Evolutionary conservation across 495 filamentous ascomycete species (phyloP).

Genomic region (Aspergillus haitiensis): DNA sequence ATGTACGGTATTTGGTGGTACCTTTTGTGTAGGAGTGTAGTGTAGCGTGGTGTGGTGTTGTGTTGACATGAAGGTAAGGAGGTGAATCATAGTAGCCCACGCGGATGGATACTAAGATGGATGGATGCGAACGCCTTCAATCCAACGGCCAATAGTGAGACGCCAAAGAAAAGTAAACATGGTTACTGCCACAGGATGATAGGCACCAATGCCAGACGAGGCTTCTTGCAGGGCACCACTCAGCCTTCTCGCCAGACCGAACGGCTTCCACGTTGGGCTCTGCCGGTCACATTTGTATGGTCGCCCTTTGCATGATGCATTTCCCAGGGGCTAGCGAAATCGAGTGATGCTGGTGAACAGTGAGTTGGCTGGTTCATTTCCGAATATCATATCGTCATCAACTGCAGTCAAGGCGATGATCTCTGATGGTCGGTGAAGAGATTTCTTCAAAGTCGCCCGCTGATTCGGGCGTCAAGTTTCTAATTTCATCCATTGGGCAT

Average conservation of each 20-base stretch:
- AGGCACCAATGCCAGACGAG: conserved; percentile 10
- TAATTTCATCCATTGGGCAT: not conserved
- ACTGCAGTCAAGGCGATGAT: not conserved
- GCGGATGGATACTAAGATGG: too few relatives aligned
- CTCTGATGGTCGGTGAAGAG: not conserved
- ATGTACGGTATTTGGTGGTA: conserved; percentile 4
- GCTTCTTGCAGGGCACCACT: conserved; percentile 12
- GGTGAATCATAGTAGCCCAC: too few relatives aligned
- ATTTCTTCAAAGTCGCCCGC: not conserved
- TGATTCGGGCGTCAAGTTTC: not conserved
- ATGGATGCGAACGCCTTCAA: not conserved
- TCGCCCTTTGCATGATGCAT: conserved; percentile 12
- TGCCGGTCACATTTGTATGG: conserved; percentile 13
- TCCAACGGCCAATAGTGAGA: conserved; percentile 6
- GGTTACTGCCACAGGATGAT: conserved; percentile 2
- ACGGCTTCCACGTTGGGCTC: conserved; percentile 20
- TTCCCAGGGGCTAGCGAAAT: not conserved
- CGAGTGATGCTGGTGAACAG: conserved; percentile 14
- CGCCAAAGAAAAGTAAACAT: conserved; percentile 8
- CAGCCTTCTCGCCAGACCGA: conserved; percentile 12
- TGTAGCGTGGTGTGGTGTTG: conserved; percentile 4
- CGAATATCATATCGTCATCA: conserved; percentile 7
- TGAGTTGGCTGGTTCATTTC: conserved; percentile 15
- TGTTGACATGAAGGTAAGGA: not conserved
- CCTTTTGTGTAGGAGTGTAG: conserved; percentile 6